phyloP scores from a whole-genome alignment of 768 basidiomycete genomes.

The Mycena haematopus region DNA sequence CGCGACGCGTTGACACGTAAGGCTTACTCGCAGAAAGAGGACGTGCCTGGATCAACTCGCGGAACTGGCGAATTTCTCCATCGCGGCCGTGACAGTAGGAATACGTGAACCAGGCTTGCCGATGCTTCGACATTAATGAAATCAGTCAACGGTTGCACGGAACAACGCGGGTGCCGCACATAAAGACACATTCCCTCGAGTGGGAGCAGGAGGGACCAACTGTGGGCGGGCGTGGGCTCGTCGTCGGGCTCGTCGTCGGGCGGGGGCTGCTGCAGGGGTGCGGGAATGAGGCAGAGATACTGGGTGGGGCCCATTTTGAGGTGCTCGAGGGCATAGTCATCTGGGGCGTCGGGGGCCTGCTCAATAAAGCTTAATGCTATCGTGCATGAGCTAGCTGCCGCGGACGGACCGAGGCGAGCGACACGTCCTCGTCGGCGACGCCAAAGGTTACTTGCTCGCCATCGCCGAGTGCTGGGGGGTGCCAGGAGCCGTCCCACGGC shows the following conservation, averaged over 20 bases:
- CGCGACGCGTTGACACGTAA: slow-evolving; percentile 15
- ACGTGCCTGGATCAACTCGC: slow-evolving; percentile 73
- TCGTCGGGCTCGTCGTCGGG: slow-evolving; percentile 60
- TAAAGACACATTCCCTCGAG: slow-evolving; percentile 84
- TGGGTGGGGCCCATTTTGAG: slow-evolving; percentile 78
- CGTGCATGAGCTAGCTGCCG: slow-evolving; percentile 25
- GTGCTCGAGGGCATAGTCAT: slow-evolving; percentile 65
- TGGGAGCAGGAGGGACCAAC: slow-evolving; percentile 84
- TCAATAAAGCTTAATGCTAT: slow-evolving; percentile 26
- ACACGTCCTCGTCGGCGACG: slow-evolving; percentile 43
- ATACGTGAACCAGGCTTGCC: slow-evolving; percentile 97
- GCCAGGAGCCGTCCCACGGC: slow-evolving; percentile 54
- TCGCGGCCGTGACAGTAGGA: slow-evolving; percentile 90
- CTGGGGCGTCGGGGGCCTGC: slow-evolving; percentile 31
- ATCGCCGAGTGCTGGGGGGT: slow-evolving; percentile 48
- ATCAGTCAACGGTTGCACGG: slow-evolving; percentile 33
- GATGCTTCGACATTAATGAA: slow-evolving; percentile 59
- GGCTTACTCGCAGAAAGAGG: slow-evolving; percentile 64
- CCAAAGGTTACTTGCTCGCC: slow-evolving; percentile 43
- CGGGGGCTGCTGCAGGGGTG: slow-evolving; percentile 54
- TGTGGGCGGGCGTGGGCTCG: slow-evolving; percentile 71
- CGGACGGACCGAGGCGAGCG: slow-evolving; percentile 32
- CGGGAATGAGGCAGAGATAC: slow-evolving; percentile 83
- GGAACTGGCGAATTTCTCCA: slow-evolving; percentile 94
- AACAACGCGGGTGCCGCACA: slow-evolving; percentile 53